Conservation (phyloP, 2,329 filamentous ascomycete species). For the Dactylellina parvicollis region DNA sequence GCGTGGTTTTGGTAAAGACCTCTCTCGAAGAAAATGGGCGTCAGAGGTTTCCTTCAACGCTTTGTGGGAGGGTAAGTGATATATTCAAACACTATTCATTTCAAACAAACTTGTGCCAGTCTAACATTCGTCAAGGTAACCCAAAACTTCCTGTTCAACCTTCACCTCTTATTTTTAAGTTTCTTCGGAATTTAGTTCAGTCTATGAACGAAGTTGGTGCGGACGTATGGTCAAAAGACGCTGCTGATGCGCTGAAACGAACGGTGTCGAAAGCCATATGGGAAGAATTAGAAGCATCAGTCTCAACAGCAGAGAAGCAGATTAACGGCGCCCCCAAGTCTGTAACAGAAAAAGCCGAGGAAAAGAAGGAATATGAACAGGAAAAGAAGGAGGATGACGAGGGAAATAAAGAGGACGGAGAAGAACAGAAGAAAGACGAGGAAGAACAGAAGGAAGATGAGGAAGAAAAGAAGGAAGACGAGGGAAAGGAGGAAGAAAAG, state of each 20-base stretch:
- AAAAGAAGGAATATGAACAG: not conserved
- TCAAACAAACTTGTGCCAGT: not conserved
- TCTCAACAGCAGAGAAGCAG: constrained; percentile 36
- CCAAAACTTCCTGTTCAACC: constrained; percentile 80
- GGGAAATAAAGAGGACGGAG: not conserved
- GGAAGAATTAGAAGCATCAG: constrained; percentile 32
- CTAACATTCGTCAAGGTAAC: constrained; percentile 7
- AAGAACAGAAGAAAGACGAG: not conserved
- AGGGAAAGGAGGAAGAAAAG: not conserved
- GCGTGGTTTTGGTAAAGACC: constrained; percentile 33
- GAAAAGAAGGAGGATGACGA: not conserved
- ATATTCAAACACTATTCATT: not conserved
- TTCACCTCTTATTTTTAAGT: constrained; percentile 76
- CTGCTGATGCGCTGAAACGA: constrained; percentile 60
- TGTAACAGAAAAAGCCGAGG: not conserved
- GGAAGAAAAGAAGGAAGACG: not conserved
- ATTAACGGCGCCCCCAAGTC: constrained; percentile 16
- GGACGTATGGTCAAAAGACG: constrained; percentile 82
- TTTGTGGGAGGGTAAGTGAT: constrained; percentile 39
- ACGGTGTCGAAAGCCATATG: constrained; percentile 33
- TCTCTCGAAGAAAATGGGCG: constrained; percentile 43
- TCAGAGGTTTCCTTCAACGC: constrained; percentile 32
- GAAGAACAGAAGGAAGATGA: not conserved
- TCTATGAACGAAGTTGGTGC: constrained; percentile 76
- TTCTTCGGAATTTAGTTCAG: constrained; percentile 72